Conservation (phyloP, 495 filamentous ascomycete species). For the Pyronema omphalodes region DNA sequence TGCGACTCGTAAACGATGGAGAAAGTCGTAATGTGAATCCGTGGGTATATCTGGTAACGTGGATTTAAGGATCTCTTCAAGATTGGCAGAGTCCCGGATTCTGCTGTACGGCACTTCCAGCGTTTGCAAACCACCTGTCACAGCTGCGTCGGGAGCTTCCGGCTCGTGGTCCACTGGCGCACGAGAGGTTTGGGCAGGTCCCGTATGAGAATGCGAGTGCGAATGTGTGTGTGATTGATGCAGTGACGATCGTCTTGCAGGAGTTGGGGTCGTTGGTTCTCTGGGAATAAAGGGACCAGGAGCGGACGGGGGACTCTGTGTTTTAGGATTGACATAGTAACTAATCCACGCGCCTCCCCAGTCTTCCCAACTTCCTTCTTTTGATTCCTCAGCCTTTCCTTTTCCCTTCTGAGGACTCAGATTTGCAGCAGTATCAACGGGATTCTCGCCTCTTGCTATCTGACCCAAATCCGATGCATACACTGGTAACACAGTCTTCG, state of each 20-base stretch:
- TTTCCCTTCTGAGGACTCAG: slow-evolving; percentile 21
- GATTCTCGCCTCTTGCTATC: slow-evolving; percentile 38
- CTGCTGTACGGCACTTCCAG: slow-evolving; percentile 51
- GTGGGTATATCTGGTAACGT: slow-evolving; percentile 49
- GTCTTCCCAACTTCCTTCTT: slow-evolving; percentile 37
- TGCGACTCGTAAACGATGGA: slow-evolving; percentile 68
- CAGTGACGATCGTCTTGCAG: slow-evolving; percentile 27
- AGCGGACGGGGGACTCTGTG: slow-evolving; percentile 9
- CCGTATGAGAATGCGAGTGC: slow-evolving; percentile 12
- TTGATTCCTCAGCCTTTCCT: slow-evolving; percentile 13
- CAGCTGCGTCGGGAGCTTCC: slow-evolving; percentile 33
- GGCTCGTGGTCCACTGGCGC: slow-evolving; percentile 28
- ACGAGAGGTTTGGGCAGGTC: slow-evolving; percentile 16
- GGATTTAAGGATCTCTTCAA: slow-evolving; percentile 48
- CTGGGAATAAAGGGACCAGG: slow-evolving; percentile 11
- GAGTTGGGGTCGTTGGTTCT: slow-evolving; percentile 37
- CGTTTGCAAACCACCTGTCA: slow-evolving; percentile 37
- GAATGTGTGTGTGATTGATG: slow-evolving; percentile 19
- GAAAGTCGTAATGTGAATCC: slow-evolving; percentile 60
- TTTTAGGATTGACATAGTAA: slow-evolving; percentile 39
- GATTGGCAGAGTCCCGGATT: slow-evolving; percentile 35
- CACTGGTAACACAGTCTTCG: slow-evolving; percentile 30
- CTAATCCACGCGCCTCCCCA: slow-evolving; percentile 47
- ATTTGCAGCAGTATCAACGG: slow-evolving; percentile 29
- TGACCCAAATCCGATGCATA: slow-evolving; percentile 63